Base-by-base conservation (phyloP, 2,329 filamentous ascomycete species). In the Ilyonectria robusta region DNA sequence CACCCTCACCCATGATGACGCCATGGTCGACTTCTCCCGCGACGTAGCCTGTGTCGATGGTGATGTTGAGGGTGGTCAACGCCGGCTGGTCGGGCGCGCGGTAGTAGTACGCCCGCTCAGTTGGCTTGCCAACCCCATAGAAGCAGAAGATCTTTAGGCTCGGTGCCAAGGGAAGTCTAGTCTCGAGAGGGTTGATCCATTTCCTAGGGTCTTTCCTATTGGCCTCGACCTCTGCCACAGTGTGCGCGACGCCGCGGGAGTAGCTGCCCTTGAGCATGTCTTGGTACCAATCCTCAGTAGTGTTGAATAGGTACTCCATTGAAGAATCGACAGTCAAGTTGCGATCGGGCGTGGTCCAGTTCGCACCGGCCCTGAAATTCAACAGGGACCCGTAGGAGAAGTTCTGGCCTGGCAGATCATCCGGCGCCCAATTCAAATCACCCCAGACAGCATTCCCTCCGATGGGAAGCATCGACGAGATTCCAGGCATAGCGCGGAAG, bases 371-470 rank as follows among this genome's bases (percentile, higher is more conserved):
- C 54, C 91, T 91, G 83, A 98, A 99, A 76, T 95, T 96, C 42
- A 99, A 82, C 71, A 98, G 90, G 17, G 91, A 92, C 6, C 96
- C 96, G 76, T 88, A 97, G 5, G 90, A 93, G 63, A 89, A 84
- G 31, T 88, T 87, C 76, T 97, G 94, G 3, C 87, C 92, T 0
- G 92, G 91, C 40, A 83, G 79, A 77, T 99, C 96, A 75, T 99
- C 96, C 0, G 96, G 96, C 0, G 96, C 96, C 85, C 93, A 94
- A 7, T 91, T 91, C 33, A 88, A 80, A 75, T 97, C 95, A 17
- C 96, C 96, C 96, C 96, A 99, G n/a, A 99, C 91, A 0, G 93
- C 93, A 65, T 97, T 91, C 26, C 96, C 96, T 37, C 96, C 96
- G 50, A 98, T 94, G 6, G 96, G 96, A 1, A 99, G 87, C 96